Conservation (phyloP, 2,329 filamentous ascomycete species). For the Aureobasidium uvarum region DNA sequence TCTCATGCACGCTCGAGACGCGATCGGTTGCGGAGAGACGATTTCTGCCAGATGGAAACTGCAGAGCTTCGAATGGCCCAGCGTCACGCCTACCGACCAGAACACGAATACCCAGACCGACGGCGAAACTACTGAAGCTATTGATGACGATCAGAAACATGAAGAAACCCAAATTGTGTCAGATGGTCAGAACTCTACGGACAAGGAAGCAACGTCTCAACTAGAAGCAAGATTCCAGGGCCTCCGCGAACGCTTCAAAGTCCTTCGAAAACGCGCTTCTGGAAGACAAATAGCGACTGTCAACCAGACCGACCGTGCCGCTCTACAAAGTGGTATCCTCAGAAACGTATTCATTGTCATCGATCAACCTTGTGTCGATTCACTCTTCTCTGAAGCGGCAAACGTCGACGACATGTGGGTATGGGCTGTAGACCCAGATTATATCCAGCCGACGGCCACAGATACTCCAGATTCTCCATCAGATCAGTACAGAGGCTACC, state of each 20-base stretch:
- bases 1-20: neutral
- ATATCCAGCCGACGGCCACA: conserved; percentile 3
- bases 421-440: conserved; percentile 27
- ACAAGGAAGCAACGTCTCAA: neutral
- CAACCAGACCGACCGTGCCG: neutral
- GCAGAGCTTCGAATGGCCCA: neutral
- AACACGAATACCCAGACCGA: neutral
- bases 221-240: neutral
- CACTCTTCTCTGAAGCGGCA: neutral
- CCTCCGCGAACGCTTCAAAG: neutral
- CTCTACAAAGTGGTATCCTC: neutral
- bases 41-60: neutral
- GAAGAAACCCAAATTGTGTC: neutral
- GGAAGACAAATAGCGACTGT: neutral
- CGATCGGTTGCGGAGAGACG: neutral
- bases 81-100: neutral
- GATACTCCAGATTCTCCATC: neutral
- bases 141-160: neutral
- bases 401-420: conserved; percentile 21
- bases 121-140: neutral
- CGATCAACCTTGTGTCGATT: neutral
- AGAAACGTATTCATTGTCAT: conserved; percentile 4
- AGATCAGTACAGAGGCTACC: conserved; percentile 27
- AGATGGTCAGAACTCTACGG: neutral
- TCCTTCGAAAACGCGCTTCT: neutral